phyloP scores from a whole-genome alignment of 805 yeast genomes.

The Metschnikowia cerradonensis region DNA sequence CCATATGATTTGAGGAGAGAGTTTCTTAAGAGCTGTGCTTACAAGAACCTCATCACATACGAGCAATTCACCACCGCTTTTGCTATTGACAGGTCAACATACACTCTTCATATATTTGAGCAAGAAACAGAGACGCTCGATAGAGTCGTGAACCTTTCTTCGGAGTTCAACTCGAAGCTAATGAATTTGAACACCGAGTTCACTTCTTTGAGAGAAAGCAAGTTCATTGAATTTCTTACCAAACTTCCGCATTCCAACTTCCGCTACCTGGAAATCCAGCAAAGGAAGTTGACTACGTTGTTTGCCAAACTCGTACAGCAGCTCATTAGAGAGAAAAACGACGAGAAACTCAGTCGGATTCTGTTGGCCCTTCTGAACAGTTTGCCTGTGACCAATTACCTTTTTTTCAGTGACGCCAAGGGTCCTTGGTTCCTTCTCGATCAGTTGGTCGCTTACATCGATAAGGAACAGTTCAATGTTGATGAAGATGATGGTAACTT shows the following conservation, averaged over 20 bases:
- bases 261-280: constrained; percentile 19
- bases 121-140: constrained; percentile 27
- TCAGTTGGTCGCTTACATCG: constrained; percentile 18
- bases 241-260: constrained; percentile 17
- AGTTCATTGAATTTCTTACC: constrained; percentile 26
- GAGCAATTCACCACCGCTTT: constrained; percentile 24
- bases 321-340: constrained; percentile 13
- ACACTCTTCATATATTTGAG: constrained; percentile 21
- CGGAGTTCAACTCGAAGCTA: constrained; percentile 29
- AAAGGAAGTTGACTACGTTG: constrained; percentile 19
- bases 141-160: constrained; percentile 11
- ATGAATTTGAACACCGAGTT: constrained; percentile 35
- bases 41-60: constrained; percentile 25
- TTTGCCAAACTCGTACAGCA: constrained; percentile 7
- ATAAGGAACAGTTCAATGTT: constrained; percentile 12
- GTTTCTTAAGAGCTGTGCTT: constrained; percentile 30
- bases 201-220: constrained; percentile 39
- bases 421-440: constrained; percentile 23
- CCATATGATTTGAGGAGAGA: constrained; percentile 23
- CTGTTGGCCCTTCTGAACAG: constrained; percentile 13
- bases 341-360: constrained; percentile 29
- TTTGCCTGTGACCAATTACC: constrained; percentile 12
- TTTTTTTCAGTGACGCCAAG: constrained; percentile 11
- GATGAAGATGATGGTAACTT: constrained; percentile 57
- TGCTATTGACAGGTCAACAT: constrained; percentile 24